Evolutionary conservation across 352 stramenopile genomes (phyloP).

Genomic region (Globisporangium middletonii): DNA sequence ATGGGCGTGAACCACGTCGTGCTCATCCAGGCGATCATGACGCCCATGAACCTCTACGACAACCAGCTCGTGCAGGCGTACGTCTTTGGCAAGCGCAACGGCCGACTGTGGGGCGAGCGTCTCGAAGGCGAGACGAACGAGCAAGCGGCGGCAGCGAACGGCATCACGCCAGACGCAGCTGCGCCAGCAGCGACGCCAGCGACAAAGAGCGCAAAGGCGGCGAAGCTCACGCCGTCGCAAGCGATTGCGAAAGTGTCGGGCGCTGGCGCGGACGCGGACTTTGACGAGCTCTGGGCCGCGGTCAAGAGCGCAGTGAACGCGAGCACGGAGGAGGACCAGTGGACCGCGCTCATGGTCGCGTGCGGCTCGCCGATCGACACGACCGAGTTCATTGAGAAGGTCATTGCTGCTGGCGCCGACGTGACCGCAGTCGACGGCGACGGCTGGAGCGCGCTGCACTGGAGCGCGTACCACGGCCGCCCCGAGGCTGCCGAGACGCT

Average conservation of each 20-base stretch:
- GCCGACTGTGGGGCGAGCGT: conserved; percentile 75
- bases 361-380: conserved; percentile 77
- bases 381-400: conserved; percentile 67
- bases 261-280: conserved; percentile 65
- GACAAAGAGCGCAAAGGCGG: conserved; percentile 20
- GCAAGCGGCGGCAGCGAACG: conserved; percentile 30
- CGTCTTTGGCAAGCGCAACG: conserved; percentile 52
- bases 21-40: conserved; percentile 83
- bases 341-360: conserved; percentile 81
- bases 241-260: conserved; percentile 59
- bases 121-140: conserved; percentile 71
- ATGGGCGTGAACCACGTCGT: conserved; percentile 87
- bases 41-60: conserved; percentile 79
- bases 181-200: conserved; percentile 4
- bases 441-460: conserved; percentile 80
- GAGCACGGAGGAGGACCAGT: conserved; percentile 66
- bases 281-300: conserved; percentile 50
- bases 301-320: conserved; percentile 62
- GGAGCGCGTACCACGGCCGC: conserved; percentile 76
- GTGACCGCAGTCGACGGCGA: conserved; percentile 63
- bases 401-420: conserved; percentile 47
- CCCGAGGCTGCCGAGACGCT: conserved; percentile 66
- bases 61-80: conserved; percentile 75
- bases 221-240: conserved; percentile 31
- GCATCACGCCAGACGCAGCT: conserved; percentile 8